Conservation (phyloP, 1,284 basidiomycete species). For the Tilletiopsis washingtonensis region DNA sequence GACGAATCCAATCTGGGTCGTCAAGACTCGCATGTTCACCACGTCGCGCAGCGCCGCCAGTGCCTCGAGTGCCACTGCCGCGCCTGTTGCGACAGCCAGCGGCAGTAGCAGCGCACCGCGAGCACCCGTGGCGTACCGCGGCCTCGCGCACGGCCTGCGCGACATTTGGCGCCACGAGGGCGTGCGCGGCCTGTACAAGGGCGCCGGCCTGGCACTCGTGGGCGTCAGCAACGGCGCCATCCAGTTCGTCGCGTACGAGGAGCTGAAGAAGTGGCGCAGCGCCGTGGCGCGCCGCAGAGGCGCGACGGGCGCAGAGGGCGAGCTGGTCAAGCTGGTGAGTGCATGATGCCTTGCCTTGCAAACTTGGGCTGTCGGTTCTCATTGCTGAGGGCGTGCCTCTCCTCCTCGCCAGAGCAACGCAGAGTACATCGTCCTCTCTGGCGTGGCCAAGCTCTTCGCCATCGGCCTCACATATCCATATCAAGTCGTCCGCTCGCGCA, state of each 20-base stretch:
- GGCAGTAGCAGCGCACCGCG: background rate
- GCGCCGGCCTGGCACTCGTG: constrained; percentile 77
- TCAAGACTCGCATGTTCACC: constrained; percentile 96
- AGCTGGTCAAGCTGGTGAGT: constrained; percentile 14
- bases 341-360: background rate
- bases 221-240: constrained; percentile 93
- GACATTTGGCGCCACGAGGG: constrained; percentile 55
- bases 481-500: constrained; percentile 87
- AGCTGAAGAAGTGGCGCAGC: constrained; percentile 79
- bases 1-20: constrained; percentile 98
- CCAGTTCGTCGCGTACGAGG: constrained; percentile 93
- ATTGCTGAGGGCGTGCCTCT: background rate
- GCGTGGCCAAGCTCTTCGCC: constrained; percentile 77
- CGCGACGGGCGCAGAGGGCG: background rate
- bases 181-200: constrained; percentile 71
- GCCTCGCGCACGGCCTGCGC: constrained; percentile 29
- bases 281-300: constrained; percentile 10
- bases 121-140: constrained; percentile 24
- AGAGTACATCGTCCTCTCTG: constrained; percentile 87
- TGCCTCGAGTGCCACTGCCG: background rate
- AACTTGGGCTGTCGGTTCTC: background rate
- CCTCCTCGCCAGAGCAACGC: constrained; percentile 70
- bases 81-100: background rate
- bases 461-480: constrained; percentile 88
- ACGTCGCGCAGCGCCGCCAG: constrained; percentile 50